These are phyloP conservation scores for Botrytis paeoniae DNA, from an alignment of 2,329 filamentous ascomycete species.

Conservation along the genomic window DNA sequence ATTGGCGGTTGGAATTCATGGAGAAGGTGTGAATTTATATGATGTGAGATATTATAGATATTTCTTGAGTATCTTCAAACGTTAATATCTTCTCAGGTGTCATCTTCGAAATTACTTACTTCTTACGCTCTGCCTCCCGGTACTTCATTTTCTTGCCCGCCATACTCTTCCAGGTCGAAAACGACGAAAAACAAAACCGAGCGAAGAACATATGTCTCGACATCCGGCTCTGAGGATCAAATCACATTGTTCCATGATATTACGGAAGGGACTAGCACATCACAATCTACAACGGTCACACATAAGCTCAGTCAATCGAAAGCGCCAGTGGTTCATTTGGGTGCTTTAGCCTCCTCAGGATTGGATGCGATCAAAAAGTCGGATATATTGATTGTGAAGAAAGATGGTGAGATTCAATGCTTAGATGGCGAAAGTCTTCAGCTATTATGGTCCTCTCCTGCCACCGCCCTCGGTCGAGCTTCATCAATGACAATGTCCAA, in stretches of 20 bases:
- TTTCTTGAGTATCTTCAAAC: constrained; percentile 4
- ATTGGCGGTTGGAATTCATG: constrained; percentile 61
- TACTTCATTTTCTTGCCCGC: constrained; percentile 60
- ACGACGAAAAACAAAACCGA: constrained; percentile 47
- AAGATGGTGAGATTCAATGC: constrained; percentile 59
- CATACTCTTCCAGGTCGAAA: constrained; percentile 53
- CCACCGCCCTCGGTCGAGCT: constrained; percentile 37
- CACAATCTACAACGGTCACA: constrained; percentile 49
- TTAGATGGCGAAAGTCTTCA: constrained; percentile 55
- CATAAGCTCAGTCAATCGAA: constrained; percentile 43
- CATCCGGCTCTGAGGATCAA: constrained; percentile 46
- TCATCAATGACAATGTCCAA: constrained; percentile 39
- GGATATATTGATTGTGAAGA: constrained; percentile 55
- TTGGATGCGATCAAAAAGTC: constrained; percentile 19
- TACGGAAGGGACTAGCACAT: constrained; percentile 50
- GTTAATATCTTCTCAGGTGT: constrained; percentile 46
- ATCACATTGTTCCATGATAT: constrained; percentile 60
- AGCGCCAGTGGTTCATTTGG: constrained; percentile 45
- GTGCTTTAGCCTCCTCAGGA: constrained; percentile 32
- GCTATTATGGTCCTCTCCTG: constrained; percentile 47
- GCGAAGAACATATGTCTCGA: constrained; percentile 61
- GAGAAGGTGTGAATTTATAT: constrained; percentile 64
- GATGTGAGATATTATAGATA: constrained; percentile 48
- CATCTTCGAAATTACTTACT: constrained; percentile 59
- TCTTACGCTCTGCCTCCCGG: constrained; percentile 66